These are phyloP conservation scores for Wickerhamomyces sydowiorum DNA, from an alignment of 805 yeast species.

Conservation along the genomic window DNA sequence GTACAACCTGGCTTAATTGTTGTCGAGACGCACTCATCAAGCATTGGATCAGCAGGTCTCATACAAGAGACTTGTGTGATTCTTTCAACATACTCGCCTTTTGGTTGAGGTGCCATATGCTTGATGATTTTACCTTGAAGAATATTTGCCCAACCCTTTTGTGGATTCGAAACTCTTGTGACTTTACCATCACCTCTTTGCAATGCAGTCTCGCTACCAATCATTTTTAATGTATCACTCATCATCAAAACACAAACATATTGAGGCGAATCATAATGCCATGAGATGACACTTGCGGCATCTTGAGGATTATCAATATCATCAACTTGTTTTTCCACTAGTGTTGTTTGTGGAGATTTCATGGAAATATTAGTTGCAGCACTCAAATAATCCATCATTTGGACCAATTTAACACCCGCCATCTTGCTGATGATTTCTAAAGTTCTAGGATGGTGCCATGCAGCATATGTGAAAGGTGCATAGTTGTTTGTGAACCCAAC, in stretches of 20 bases:
- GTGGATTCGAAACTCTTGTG: constrained; percentile 31
- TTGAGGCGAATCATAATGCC: constrained; percentile 54
- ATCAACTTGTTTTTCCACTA: background rate
- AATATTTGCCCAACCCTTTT: constrained; percentile 41
- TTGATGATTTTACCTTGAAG: constrained; percentile 40
- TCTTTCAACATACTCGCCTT: constrained; percentile 31
- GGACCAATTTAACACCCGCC: constrained; percentile 34
- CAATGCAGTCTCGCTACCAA: constrained; percentile 50
- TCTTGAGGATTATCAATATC: background rate
- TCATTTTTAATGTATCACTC: constrained; percentile 46
- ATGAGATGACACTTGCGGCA: constrained; percentile 48
- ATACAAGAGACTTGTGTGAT: constrained; percentile 37
- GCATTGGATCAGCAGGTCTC: constrained; percentile 33
- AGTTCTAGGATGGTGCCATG: constrained; percentile 57
- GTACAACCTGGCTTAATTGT: constrained; percentile 35
- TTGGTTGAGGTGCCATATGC: constrained; percentile 43
- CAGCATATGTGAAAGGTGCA: constrained; percentile 47
- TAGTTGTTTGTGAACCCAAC: constrained; percentile 43
- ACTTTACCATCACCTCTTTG: constrained; percentile 36
- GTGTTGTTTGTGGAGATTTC: constrained; percentile 19
- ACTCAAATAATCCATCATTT: constrained; percentile 42
- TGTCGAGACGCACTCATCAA: constrained; percentile 33
- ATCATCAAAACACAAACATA: constrained; percentile 58
- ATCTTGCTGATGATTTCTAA: constrained; percentile 46
- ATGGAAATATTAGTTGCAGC: constrained; percentile 47